Conservation (phyloP, 129 eudicot genomes). For the Chrysanthemum seticuspe region DNA sequence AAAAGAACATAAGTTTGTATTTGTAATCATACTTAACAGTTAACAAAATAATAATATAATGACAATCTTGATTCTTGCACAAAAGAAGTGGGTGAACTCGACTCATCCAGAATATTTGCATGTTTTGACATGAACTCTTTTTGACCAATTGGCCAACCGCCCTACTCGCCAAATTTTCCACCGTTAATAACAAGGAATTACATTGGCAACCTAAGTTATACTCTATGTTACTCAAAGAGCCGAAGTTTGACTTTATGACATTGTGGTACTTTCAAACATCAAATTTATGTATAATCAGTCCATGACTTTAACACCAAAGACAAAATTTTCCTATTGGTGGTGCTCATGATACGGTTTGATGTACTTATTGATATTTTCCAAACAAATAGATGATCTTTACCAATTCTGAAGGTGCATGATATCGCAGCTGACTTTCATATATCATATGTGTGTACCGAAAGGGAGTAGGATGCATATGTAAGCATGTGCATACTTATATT, state of each 20-base stretch:
- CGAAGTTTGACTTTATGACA: slow-evolving; percentile 2
- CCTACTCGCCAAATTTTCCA: too few relatives aligned
- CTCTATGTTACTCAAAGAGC: slow-evolving; percentile 6
- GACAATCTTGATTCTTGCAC: too few relatives aligned
- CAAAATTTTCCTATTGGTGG: background rate
- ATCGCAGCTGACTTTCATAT: slow-evolving; percentile 9
- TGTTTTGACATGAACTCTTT: too few relatives aligned
- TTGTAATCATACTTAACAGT: too few relatives aligned
- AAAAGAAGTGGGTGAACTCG: too few relatives aligned
- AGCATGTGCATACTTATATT: background rate
- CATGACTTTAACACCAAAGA: background rate
- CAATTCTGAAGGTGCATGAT: slow-evolving; percentile 4
- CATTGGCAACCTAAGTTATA: slow-evolving; percentile 7
- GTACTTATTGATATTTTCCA: background rate
- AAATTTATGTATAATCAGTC: background rate
- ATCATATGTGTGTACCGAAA: background rate
- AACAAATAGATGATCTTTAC: slow-evolving; percentile 5
- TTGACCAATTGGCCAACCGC: too few relatives aligned
- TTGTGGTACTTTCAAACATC: background rate
- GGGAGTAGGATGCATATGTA: slow-evolving; percentile 8
- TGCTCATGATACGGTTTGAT: slow-evolving; percentile 7
- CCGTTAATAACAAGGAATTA: background rate
- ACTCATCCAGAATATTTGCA: too few relatives aligned
- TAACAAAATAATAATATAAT: too few relatives aligned
- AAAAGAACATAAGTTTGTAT: too few relatives aligned